Percentiles rank a stretch among this genome's conserved stretches.
Conservation (phyloP, 2,329 filamentous ascomycete species). For the Botrytis pseudocinerea region DNA sequence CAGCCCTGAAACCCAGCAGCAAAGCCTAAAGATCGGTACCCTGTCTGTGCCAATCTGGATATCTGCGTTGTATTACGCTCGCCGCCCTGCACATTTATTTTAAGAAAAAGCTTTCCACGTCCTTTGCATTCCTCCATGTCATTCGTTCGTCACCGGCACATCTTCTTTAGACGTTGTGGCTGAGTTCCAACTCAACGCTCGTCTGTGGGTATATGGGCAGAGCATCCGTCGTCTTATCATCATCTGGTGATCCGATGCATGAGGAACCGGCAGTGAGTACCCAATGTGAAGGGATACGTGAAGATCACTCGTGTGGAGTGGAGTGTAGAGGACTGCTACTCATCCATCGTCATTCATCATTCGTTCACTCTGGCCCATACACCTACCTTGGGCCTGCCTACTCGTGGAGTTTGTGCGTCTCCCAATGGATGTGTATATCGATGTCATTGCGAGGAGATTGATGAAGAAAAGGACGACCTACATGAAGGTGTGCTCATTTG, state of each 20-base stretch:
- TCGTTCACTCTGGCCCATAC: no score
- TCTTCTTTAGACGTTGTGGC: not conserved
- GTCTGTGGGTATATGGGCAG: constrained; percentile 3
- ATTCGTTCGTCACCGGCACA: not conserved
- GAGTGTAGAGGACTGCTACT: not conserved
- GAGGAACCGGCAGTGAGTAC: not conserved
- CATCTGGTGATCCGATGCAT: not conserved
- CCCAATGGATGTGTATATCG: no score
- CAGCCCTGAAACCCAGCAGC: not conserved
- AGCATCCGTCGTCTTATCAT: not conserved
- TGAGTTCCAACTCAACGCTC: not conserved
- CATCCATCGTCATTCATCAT: not conserved
- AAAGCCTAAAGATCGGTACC: not conserved
- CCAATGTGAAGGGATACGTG: not conserved
- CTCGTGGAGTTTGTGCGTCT: no score
- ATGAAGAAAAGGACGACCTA: no score
- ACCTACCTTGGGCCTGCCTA: no score
- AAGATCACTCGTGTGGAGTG: not conserved
- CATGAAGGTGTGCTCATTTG: no score
- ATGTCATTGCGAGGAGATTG: no score
- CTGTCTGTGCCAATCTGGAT: not conserved
- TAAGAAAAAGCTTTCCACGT: not conserved
- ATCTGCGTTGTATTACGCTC: not conserved
- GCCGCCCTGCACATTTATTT: not conserved
- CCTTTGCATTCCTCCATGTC: not conserved